These are phyloP conservation scores for Taxawa tesnikishii DNA, from an alignment of 2,329 filamentous ascomycete species.

Conservation along the genomic window DNA sequence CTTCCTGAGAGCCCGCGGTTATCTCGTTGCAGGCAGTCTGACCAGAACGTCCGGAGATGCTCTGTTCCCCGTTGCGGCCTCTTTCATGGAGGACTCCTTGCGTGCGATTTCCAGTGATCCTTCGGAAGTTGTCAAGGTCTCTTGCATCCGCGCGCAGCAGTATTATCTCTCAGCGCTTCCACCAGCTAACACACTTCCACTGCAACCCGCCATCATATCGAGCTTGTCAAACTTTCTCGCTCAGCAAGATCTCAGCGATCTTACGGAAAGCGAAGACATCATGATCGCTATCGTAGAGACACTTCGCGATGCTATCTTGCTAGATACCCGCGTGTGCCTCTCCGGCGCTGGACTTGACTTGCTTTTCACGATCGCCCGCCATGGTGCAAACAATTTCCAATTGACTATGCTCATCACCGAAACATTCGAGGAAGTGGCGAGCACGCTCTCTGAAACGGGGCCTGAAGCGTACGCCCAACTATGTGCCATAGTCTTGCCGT, in stretches of 20 bases:
- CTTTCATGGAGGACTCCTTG: constrained; percentile 60
- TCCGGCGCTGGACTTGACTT: constrained; percentile 66
- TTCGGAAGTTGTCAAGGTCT: constrained; percentile 81
- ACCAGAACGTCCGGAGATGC: constrained; percentile 53
- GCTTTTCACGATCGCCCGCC: constrained; percentile 78
- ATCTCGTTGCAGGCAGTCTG: constrained; percentile 71
- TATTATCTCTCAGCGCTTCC: constrained; percentile 47
- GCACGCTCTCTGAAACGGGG: constrained; percentile 50
- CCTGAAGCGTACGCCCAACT: constrained; percentile 62
- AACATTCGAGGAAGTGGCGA: constrained; percentile 79
- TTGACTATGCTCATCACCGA: constrained; percentile 79
- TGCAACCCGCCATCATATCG: constrained; percentile 49
- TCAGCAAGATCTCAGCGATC: constrained; percentile 66
- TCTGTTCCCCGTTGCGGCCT: constrained; percentile 42
- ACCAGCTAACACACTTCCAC: constrained; percentile 35
- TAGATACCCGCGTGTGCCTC: constrained; percentile 65
- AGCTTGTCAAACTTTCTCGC: constrained; percentile 62
- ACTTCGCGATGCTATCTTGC: constrained; percentile 66
- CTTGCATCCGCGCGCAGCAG: constrained; percentile 79
- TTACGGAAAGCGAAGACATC: constrained; percentile 82
- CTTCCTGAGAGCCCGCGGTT: constrained; percentile 76
- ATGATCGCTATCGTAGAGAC: constrained; percentile 83
- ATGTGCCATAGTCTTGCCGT: constrained; percentile 76
- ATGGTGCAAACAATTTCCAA: constrained; percentile 83
- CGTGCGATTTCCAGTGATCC: constrained; percentile 62